Percentiles rank a stretch among this genome's conserved stretches.
Evolutionary conservation across 2,329 filamentous ascomycete species (phyloP).

Genomic region (Arthrobotrys sinensis): DNA sequence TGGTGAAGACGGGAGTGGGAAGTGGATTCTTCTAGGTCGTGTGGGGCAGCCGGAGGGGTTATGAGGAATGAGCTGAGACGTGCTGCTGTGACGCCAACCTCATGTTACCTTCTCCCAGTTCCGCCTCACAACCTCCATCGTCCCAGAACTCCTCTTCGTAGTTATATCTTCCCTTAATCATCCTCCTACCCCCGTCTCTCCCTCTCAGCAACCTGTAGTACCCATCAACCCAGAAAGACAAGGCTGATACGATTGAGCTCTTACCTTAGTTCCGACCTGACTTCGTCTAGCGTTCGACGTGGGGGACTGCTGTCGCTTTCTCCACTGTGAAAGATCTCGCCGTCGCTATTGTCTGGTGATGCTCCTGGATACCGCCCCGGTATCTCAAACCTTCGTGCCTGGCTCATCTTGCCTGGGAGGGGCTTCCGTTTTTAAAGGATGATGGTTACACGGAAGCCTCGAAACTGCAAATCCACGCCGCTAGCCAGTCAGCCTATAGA

Average conservation of each 20-base stretch:
- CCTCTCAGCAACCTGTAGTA: background rate
- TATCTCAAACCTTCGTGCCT: slow-evolving; percentile 24
- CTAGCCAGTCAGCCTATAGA: background rate
- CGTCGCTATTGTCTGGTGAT: slow-evolving; percentile 28
- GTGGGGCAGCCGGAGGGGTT: background rate
- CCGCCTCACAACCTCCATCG: background rate
- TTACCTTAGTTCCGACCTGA: slow-evolving; percentile 41
- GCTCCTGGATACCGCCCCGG: slow-evolving; percentile 37
- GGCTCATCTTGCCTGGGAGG: slow-evolving; percentile 36
- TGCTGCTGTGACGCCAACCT: slow-evolving; percentile 5
- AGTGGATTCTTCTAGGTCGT: slow-evolving; percentile 10
- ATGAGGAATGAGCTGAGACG: background rate
- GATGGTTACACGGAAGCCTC: slow-evolving; percentile 40
- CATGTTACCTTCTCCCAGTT: background rate
- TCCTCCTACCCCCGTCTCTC: background rate
- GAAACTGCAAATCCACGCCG: slow-evolving; percentile 21
- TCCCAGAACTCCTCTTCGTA: too few relatives aligned
- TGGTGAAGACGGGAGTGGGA: background rate
- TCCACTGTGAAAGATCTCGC: slow-evolving; percentile 18
- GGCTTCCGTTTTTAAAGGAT: slow-evolving; percentile 4
- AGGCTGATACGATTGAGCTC: slow-evolving; percentile 10
- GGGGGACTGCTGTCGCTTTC: slow-evolving; percentile 3
- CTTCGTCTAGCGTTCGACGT: slow-evolving; percentile 12
- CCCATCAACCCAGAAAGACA: background rate
- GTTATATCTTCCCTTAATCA: background rate